These are phyloP conservation scores for Arabidopsis arenosa DNA, from an alignment of 345 rosid genomes.

Conservation along the genomic window DNA sequence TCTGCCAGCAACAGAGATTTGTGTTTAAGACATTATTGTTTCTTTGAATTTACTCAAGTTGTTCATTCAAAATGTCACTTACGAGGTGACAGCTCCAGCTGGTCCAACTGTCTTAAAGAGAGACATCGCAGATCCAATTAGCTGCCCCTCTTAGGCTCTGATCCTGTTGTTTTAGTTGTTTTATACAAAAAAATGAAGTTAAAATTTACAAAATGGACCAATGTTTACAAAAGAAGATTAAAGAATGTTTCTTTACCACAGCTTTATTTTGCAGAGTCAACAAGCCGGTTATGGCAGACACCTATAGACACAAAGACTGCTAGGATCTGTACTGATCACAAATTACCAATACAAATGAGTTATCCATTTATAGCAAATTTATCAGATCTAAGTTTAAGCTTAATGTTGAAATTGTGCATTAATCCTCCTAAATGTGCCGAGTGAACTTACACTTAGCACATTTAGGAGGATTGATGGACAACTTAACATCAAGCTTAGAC, in stretches of 20 bases:
- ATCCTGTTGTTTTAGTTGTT: constrained; percentile 43
- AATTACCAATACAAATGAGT: no score
- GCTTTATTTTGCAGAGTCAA: constrained; percentile 65
- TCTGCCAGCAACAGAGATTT: constrained; percentile 32
- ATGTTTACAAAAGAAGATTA: neutral
- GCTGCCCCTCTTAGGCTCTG: constrained; percentile 71
- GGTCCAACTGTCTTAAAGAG: constrained; percentile 66
- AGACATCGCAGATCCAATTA: constrained; percentile 70
- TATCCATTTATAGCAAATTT: no score
- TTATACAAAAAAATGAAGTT: neutral
- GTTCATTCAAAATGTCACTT: constrained; percentile 37
- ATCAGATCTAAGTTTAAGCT: no score
- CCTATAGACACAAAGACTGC: constrained; percentile 42
- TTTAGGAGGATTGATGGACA: constrained; percentile 66
- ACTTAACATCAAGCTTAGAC: constrained; percentile 53
- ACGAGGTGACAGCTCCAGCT: constrained; percentile 68
- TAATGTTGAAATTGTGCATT: no score
- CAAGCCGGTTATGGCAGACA: constrained; percentile 59
- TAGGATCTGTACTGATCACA: no score
- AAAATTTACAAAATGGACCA: neutral
- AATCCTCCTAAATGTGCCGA: no score
- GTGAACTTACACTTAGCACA: constrained; percentile 73
- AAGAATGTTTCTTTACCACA: constrained; percentile 49
- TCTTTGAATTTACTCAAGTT: neutral
- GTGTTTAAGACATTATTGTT: constrained; percentile 19